A percentile compares a stretch with the other conserved stretches of the same genome.
phyloP scores from a whole-genome alignment of 306 rosid genomes.

The Aeschynomene evenia region DNA sequence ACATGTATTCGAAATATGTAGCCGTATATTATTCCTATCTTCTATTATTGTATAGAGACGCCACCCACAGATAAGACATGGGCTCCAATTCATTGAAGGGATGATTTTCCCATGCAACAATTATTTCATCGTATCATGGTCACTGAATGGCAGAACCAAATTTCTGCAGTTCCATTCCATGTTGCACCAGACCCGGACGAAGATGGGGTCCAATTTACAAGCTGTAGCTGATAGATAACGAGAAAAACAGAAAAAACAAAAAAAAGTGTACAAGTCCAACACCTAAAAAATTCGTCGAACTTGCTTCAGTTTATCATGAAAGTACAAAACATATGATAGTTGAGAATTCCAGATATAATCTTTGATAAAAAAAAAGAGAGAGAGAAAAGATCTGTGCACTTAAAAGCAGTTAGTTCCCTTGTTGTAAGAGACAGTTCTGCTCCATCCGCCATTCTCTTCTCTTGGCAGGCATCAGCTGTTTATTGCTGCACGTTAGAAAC shows the following conservation, averaged over 20 bases:
- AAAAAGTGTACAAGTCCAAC: neutral
- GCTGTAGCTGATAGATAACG: neutral
- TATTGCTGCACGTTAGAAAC: neutral
- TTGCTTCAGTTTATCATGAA: slow-evolving; percentile 2
- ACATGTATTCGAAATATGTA: too few relatives aligned
- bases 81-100: neutral
- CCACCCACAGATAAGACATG: too few relatives aligned
- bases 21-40: neutral
- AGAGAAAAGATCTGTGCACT: neutral
- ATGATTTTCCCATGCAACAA: neutral
- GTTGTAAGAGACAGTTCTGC: slow-evolving; percentile 20
- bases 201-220: neutral
- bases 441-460: slow-evolving; percentile 24
- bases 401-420: slow-evolving; percentile 4
- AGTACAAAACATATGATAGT: neutral
- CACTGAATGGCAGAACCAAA: neutral
- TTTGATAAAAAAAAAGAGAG: neutral
- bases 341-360: neutral
- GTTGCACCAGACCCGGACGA: neutral
- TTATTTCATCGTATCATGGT: neutral
- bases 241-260: neutral
- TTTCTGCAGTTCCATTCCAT: neutral
- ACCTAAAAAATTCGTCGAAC: neutral
- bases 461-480: slow-evolving; percentile 7
- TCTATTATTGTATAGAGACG: too few relatives aligned